Conservation (phyloP, 805 yeast genomes). For the Nakazawaea siamensis region DNA sequence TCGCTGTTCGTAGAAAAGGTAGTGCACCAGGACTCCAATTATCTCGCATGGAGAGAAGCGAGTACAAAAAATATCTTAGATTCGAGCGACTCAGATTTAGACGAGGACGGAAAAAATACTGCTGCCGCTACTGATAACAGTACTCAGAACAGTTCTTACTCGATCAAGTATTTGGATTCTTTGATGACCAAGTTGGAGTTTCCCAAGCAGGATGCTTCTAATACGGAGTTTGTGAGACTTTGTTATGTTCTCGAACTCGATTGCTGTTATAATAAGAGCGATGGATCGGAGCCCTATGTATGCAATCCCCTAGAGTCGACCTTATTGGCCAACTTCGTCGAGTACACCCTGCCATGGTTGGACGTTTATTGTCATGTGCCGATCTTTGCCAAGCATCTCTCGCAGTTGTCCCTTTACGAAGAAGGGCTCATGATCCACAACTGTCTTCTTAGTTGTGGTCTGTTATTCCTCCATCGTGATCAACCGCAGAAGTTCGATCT, state of each 20-base stretch:
- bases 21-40: background rate
- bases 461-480: constrained; percentile 11
- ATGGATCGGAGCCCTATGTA: constrained; percentile 11
- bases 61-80: no score
- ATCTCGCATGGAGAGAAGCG: no score
- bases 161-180: constrained; percentile 1
- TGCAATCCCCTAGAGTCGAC: constrained; percentile 11
- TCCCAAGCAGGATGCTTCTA: constrained; percentile 2
- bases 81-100: no score
- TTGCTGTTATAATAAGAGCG: background rate
- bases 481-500: constrained; percentile 10
- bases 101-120: no score
- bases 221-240: constrained; percentile 1
- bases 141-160: background rate
- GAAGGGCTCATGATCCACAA: constrained; percentile 9
- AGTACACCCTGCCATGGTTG: constrained; percentile 9
- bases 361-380: constrained; percentile 10
- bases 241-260: constrained; percentile 8
- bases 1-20: background rate
- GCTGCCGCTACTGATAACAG: no score
- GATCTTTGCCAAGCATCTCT: constrained; percentile 6
- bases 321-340: constrained; percentile 8
- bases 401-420: constrained; percentile 10
- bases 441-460: constrained; percentile 12
- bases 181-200: constrained; percentile 4